phyloP scores from a whole-genome alignment of 257 asterid genomes.

The Haberlea rhodopensis region DNA sequence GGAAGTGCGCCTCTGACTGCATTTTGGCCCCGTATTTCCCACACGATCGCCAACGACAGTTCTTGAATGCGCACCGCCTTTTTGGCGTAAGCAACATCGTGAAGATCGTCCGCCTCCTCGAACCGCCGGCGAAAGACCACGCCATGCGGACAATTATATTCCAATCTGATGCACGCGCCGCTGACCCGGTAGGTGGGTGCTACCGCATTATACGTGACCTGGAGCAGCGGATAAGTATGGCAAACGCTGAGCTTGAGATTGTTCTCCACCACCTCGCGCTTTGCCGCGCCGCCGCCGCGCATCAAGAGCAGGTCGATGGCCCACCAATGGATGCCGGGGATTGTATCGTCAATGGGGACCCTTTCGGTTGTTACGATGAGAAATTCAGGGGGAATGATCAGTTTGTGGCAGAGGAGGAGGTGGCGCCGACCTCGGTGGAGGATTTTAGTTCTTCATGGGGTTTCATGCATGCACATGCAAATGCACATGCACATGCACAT shows the following conservation, averaged over 20 bases:
- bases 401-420: background rate
- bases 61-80: conserved; percentile 82
- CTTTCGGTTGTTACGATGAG: conserved; percentile 11
- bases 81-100: conserved; percentile 87
- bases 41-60: conserved; percentile 76
- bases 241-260: conserved; percentile 54
- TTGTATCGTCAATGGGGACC: conserved; percentile 1
- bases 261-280: conserved; percentile 64
- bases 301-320: conserved; percentile 17
- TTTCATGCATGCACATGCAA: conserved; percentile 32
- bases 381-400: conserved; percentile 23
- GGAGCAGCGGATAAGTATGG: conserved; percentile 48
- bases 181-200: conserved; percentile 89
- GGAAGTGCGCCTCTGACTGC: conserved; percentile 89
- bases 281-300: conserved; percentile 45
- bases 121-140: conserved; percentile 59
- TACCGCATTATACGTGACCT: conserved; percentile 57
- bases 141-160: conserved; percentile 86
- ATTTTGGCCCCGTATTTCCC: conserved; percentile 94
- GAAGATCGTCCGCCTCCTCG: conserved; percentile 60
- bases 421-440: conserved; percentile 22
- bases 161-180: conserved; percentile 75
- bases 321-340: background rate
- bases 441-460: conserved; percentile 44
- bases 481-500: too few relatives aligned